Base-by-base conservation (phyloP, 2,329 filamentous ascomycete species). In the Cladosporium sp. region DNA sequence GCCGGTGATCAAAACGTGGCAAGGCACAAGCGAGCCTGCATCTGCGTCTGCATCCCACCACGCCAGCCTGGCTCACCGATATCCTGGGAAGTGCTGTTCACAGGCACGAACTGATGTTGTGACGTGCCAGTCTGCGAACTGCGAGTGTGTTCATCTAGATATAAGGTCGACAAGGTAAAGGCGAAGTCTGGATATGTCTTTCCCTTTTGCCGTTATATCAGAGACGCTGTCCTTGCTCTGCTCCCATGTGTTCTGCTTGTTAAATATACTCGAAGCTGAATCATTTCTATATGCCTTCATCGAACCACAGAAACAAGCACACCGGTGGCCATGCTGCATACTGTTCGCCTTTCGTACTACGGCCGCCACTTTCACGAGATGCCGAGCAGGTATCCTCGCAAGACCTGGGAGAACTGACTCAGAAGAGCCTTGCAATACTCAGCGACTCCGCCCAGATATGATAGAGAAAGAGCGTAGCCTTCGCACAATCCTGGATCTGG, bases 1-100 rank as follows among this genome's bases (percentile, higher is more conserved):
- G 39, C 39, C n/a, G n/a, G n/a, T 28, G 25, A 54, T 54, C 51
- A 32, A 32, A 54, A 54, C 51, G 51, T 54, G 51, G 51, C 25
- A 54, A 30, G 51, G 51, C 51, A 32, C 39, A 46, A 46, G 39
- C 39, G 39, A 28, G 26, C 18, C 51, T 54, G 30, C 51, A 30
- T n/a, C n/a, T 54, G 30, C 6, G 11, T 11, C 2, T 54, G 51
- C 51, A 54, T 54, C 18, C 25, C 26, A 54, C 18, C 51, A 28
- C 28, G 51, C 51, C 28, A 54, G 51, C 39, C n/a, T 21, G 11
- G 6, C 39, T 46, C 39, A 46, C 39, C 39, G 39, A 46, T 10
- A 18, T 43, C 36, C 36, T 43, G 16, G 18, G 36, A 43, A 8
- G 36, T 23, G 39, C 39, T 46, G 39, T 46, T 21, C n/a, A 3